Base-by-base conservation (phyloP, 2,329 filamentous ascomycete species). In the Neonectria neomacrospora region DNA sequence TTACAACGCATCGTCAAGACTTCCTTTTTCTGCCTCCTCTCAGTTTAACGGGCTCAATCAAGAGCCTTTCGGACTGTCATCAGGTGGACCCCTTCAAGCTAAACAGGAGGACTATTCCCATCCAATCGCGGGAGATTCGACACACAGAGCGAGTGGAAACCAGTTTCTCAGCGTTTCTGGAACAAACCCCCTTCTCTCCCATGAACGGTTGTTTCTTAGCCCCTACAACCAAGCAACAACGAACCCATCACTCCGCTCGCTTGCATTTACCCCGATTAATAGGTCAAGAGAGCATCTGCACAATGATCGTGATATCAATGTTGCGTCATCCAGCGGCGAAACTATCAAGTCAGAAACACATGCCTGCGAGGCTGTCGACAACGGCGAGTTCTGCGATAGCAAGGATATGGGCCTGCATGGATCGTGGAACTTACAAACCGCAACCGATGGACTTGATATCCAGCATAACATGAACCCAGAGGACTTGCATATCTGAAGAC, bases 101-200 rank as follows among this genome's bases (percentile, higher is more conserved):
- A 78, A 76, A 50, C 69, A 73, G 30, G 76, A 75, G 12, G 70
- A 72, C 5, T 74, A 73, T 57, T 37, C 67, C 2, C 61, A 65
- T 16, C 57, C 70, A 12, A 59, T 61, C 18, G 44, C 58, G 2
- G 62, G 66, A 12, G 72, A 75, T n/a, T 44, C 68, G 5, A 16
- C 71, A 6, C 65, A 68, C 22, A 68, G 61, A 42, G 54, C 68
- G 9, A 64, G 54, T 32, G 69, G 63, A 6, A 72, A 48, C 14
- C 72, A 73, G 6, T 78, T 75, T 54, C 58, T 77, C 18, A 63
- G 68, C 10, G 64, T 76, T 11, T 54, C 77, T 16, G 73, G 74
- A 47, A 65, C 69, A 1, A 79, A 79, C 34, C 75, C 77, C 11
- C 69, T 79, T 20, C 74, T 78, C 41, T 64, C 73, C 14, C 76